Percentiles rank a stretch among this genome's conserved stretches.
Evolutionary conservation across 257 asterid genomes (phyloP).

Genomic region (Solanum boliviense): DNA sequence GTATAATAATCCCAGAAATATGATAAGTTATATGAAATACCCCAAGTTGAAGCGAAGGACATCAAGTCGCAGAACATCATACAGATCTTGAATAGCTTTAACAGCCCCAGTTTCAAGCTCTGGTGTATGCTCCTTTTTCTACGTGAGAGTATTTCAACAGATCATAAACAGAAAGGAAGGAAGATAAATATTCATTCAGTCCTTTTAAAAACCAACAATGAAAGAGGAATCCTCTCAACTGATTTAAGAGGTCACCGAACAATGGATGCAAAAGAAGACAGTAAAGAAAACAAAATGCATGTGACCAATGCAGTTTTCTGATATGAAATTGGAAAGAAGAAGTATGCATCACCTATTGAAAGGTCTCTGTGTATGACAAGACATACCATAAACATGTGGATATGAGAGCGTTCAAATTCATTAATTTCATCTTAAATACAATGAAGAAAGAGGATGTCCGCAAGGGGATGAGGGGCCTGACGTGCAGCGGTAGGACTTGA

Average conservation of each 20-base stretch:
- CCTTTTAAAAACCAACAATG: not conserved
- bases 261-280: not conserved
- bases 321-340: not conserved
- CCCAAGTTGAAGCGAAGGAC: conserved; percentile 65
- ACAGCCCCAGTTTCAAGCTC: conserved; percentile 85
- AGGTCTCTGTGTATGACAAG: not conserved
- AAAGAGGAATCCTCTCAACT: not conserved
- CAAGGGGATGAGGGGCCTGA: not conserved
- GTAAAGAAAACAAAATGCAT: not conserved
- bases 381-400: not conserved
- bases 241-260: not conserved
- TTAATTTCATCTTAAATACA: not conserved
- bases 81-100: conserved; percentile 85
- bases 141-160: conserved; percentile 10
- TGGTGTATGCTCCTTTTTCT: conserved; percentile 71
- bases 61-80: conserved; percentile 85
- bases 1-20: not conserved
- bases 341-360: not conserved
- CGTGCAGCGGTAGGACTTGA: not conserved
- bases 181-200: not conserved
- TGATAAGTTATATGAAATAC: conserved; percentile 16
- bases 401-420: not conserved
- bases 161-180: not conserved
- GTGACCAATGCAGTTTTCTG: not conserved
- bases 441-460: not conserved